Evolutionary conservation across 495 filamentous ascomycete species (phyloP).

Genomic region (Xylaria castorea): DNA sequence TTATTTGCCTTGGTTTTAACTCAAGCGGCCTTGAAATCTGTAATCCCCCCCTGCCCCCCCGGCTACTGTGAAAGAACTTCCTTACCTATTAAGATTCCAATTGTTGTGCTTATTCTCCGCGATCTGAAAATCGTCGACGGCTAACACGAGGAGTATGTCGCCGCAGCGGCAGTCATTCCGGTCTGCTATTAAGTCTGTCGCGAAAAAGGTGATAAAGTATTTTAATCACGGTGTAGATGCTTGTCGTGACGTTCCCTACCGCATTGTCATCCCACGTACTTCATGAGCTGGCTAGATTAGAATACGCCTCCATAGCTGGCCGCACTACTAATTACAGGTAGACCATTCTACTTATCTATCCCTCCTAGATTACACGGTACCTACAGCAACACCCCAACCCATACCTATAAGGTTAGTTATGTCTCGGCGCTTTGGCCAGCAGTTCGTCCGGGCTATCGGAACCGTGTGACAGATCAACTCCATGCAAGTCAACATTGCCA

Average conservation of each 20-base stretch:
- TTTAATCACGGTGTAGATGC: background rate
- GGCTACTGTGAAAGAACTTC: background rate
- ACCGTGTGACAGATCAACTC: conserved; percentile 43
- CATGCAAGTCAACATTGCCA: background rate
- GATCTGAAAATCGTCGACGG: background rate
- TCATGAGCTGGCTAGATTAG: background rate
- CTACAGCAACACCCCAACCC: background rate
- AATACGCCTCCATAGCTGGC: background rate
- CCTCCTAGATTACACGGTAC: conserved; percentile 2
- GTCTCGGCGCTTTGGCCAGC: conserved; percentile 51
- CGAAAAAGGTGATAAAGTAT: background rate
- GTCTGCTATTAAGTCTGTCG: background rate
- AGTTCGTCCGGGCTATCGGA: conserved; percentile 49
- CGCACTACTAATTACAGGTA: background rate
- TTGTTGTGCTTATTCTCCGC: background rate
- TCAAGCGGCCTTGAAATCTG: background rate
- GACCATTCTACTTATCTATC: background rate
- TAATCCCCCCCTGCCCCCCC: too few species aligned
- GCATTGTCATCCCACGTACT: background rate
- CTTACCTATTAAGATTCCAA: background rate
- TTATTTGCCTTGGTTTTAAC: too few species aligned
- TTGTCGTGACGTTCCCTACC: background rate
- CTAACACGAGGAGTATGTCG: background rate
- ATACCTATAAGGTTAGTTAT: conserved; percentile 19
- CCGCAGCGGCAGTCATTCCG: background rate